These are phyloP conservation scores for Fraxinus latifolia DNA, from an alignment of 305 asterid species.

Conservation along the genomic window DNA sequence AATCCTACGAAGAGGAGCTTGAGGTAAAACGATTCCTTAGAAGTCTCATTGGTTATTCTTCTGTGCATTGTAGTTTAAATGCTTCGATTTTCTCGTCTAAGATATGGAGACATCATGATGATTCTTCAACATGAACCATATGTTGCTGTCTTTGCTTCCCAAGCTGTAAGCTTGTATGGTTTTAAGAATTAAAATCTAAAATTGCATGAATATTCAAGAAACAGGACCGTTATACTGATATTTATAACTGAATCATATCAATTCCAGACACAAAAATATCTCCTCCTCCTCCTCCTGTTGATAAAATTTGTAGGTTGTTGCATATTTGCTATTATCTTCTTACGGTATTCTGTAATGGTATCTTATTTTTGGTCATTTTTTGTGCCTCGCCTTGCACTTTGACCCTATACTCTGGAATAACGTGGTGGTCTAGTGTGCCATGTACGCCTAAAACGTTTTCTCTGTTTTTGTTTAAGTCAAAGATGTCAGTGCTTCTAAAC, in stretches of 20 bases:
- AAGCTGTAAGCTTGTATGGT: neutral
- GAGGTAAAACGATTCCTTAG: constrained; percentile 46
- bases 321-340: neutral
- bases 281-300: too few relatives aligned
- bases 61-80: neutral
- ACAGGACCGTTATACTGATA: neutral
- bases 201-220: neutral
- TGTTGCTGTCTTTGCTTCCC: neutral
- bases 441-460: neutral
- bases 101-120: neutral
- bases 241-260: neutral
- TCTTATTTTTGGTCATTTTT: neutral
- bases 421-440: neutral
- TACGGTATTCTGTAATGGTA: neutral
- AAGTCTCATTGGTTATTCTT: constrained; percentile 9
- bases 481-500: neutral
- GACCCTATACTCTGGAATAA: neutral
- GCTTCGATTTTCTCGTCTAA: neutral
- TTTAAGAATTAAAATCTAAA: neutral
- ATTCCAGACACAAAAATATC: neutral
- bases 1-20: constrained; percentile 40
- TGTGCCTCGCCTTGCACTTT: neutral
- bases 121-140: neutral
- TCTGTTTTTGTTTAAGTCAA: neutral
- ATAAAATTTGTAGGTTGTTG: neutral